A percentile compares a stretch with the other conserved stretches of the same genome.
Conservation (phyloP, 164 flowering plant species). For the Chloranthus sessilifolius region DNA sequence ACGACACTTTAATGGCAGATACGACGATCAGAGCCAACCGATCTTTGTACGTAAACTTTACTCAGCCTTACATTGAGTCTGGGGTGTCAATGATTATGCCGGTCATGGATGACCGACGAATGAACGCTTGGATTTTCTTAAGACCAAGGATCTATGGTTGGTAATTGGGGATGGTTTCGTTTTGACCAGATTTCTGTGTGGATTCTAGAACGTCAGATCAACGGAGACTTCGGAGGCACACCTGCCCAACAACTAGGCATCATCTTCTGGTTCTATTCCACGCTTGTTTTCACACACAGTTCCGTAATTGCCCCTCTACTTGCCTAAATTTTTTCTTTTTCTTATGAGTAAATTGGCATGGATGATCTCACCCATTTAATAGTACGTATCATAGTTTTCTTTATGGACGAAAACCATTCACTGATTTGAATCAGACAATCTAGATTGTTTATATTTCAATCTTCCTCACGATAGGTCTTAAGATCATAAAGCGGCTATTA, state of each 20-base stretch:
- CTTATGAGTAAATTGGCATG: no score
- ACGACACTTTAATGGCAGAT: slow-evolving; percentile 47
- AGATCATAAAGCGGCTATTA: no score
- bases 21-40: slow-evolving; percentile 33
- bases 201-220: slow-evolving; percentile 49
- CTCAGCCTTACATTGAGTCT: slow-evolving; percentile 39
- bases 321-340: no score
- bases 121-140: slow-evolving; percentile 35
- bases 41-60: slow-evolving; percentile 36
- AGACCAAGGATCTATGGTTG: slow-evolving; percentile 45
- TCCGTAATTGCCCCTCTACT: neutral
- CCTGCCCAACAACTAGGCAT: slow-evolving; percentile 30
- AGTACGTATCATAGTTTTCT: no score
- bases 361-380: no score
- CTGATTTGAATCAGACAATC: no score
- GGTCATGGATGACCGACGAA: slow-evolving; percentile 10
- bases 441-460: no score
- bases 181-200: slow-evolving; percentile 43
- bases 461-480: no score
- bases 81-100: slow-evolving; percentile 44
- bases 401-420: no score
- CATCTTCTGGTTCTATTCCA: slow-evolving; percentile 50
- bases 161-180: slow-evolving; percentile 27
- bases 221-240: slow-evolving; percentile 23
- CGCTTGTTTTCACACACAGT: slow-evolving; percentile 45